Evolutionary conservation across 2,329 filamentous ascomycete species (phyloP), one percentile per base, ranked within the genome.

Genomic region (Curvularia spicifera): DNA sequence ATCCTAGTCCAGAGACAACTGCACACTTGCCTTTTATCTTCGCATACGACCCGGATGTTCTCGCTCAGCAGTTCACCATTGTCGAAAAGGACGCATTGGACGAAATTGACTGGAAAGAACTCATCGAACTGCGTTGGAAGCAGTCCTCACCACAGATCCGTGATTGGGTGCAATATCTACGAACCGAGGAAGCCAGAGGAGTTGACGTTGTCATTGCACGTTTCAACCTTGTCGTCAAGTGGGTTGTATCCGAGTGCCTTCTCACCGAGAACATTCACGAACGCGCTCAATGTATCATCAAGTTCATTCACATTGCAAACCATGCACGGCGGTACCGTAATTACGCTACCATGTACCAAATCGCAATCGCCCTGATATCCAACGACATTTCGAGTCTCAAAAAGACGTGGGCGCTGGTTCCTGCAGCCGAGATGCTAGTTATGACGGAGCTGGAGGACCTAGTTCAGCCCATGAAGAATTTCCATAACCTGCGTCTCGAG

Each of bases 151-250:
- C 84, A 49, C 82, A 88, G 59, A 85, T 87, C 35, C 85, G 87
- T 52, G 91, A 92, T 22, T 95, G 91, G 91, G 91, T 94, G 10
- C 88, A 91, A 43, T 94, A 93, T 71, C 81, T 94, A 40, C 86
- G 88, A 51, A 87, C 88, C 49, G 84, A 88, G 43, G 87, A 91
- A 66, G 88, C 89, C 1, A 85, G 85, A 53, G 91, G 91, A 13
- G 89, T 95, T 37, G 91, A 94, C 71, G 89, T 95, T 22, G 90
- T 93, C 47, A 91, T 94, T 74, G 90, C 91, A 8, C 88, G 91
- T 48, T 95, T 95, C 81, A 95, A 95, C 75, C 86, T 95, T 63
- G 90, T 94, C 80, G 91, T 93, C 60, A 94, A 94, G 75, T 95
- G 91, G 91, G 89, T 87, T 28, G 85, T 93, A 28, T 94, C 91